phyloP scores from a whole-genome alignment of 2,329 filamentous ascomycete species.

The Fusarium sp. region DNA sequence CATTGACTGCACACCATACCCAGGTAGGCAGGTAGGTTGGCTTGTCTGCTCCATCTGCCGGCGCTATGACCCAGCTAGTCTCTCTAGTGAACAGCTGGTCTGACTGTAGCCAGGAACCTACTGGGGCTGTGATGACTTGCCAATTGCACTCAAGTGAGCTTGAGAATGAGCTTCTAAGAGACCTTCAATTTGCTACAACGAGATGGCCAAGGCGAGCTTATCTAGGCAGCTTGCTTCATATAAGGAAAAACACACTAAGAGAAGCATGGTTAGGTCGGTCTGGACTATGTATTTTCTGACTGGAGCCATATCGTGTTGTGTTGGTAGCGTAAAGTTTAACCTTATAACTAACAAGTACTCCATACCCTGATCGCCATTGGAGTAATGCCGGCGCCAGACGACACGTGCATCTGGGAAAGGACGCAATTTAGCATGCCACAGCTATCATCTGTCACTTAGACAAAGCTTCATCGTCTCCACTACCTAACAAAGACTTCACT shows the following conservation, averaged over 20 bases:
- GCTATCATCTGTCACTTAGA: too few relatives aligned
- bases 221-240: too few relatives aligned
- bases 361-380: neutral
- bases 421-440: neutral
- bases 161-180: neutral
- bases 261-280: neutral
- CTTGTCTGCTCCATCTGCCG: neutral
- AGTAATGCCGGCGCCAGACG: neutral
- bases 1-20: neutral
- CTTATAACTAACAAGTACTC: too few relatives aligned
- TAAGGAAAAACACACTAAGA: rapidly evolving
- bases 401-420: neutral
- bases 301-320: too few relatives aligned
- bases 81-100: neutral
- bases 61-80: neutral
- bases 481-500: rapidly evolving
- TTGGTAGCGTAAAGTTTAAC: neutral
- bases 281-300: too few relatives aligned
- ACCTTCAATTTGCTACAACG: too few relatives aligned
- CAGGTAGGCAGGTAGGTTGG: neutral
- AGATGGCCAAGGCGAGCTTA: too few relatives aligned
- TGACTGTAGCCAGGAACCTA: neutral
- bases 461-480: neutral
- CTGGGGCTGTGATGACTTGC: neutral
- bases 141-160: neutral